phyloP scores from a whole-genome alignment of 2,329 filamentous ascomycete species.

The Tothia fuscella region DNA sequence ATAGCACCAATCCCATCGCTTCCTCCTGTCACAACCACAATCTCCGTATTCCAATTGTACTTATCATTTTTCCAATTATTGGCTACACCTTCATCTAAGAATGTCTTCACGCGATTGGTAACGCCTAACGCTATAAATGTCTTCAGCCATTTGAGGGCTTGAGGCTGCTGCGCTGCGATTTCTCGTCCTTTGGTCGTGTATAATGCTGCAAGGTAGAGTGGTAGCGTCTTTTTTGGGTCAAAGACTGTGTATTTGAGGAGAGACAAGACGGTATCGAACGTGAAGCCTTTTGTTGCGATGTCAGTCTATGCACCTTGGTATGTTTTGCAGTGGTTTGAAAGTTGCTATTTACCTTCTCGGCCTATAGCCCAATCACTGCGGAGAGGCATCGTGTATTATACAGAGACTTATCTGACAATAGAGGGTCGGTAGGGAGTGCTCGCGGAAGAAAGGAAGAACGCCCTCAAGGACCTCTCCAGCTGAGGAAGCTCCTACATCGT shows the following conservation, averaged over 20 bases:
- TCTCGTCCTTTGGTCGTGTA: constrained; percentile 51
- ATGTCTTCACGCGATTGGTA: constrained; percentile 35
- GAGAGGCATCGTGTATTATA: constrained; percentile 24
- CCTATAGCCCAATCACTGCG: constrained; percentile 26
- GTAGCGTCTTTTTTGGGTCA: constrained; percentile 52
- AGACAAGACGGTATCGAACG: constrained; percentile 46
- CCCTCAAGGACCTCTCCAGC: too few relatives aligned
- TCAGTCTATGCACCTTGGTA: not conserved
- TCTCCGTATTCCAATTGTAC: constrained; percentile 56
- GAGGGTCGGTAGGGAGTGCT: too few relatives aligned
- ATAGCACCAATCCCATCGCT: constrained; percentile 59
- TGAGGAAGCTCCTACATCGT: too few relatives aligned
- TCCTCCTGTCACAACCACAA: constrained; percentile 64
- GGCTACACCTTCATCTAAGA: constrained; percentile 37
- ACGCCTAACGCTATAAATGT: constrained; percentile 42
- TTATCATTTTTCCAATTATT: constrained; percentile 41
- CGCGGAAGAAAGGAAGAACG: too few relatives aligned
- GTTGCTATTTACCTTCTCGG: constrained; percentile 23
- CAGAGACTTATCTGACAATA: not conserved
- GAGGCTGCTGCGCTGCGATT: constrained; percentile 34
- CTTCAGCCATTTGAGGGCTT: constrained; percentile 40
- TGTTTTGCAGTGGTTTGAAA: not conserved
- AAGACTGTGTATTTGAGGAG: constrained; percentile 49
- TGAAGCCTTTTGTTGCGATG: constrained; percentile 33
- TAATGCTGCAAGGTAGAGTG: constrained; percentile 49